Evolutionary conservation across 2,329 filamentous ascomycete genomes (phyloP).

Genomic region (Fusarium mexicanum): DNA sequence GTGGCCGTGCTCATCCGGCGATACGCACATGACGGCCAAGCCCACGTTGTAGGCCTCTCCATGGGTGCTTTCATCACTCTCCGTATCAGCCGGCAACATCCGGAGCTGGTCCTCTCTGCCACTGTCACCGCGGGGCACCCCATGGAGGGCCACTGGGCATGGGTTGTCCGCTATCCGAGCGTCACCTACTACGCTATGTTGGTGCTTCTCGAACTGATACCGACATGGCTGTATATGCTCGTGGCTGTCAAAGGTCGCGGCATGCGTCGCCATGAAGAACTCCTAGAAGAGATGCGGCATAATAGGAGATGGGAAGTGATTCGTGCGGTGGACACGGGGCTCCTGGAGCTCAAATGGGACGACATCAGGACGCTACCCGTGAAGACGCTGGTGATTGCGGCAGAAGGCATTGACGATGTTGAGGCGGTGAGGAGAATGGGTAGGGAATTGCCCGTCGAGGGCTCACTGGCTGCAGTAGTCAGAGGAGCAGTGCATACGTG

Average conservation of each 20-base stretch:
- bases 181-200: conserved; percentile 42
- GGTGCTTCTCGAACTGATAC: conserved; percentile 43
- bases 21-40: conserved; percentile 48
- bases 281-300: conserved; percentile 47
- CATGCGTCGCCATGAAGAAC: conserved; percentile 42
- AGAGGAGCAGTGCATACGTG: conserved; percentile 51
- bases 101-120: conserved; percentile 48
- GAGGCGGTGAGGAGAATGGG: conserved; percentile 45
- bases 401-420: conserved; percentile 47
- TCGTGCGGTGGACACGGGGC: conserved; percentile 38
- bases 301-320: conserved; percentile 46
- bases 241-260: conserved; percentile 40
- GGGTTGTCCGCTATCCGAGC: conserved; percentile 41
- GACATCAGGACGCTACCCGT: conserved; percentile 41
- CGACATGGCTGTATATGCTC: conserved; percentile 43
- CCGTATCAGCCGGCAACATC: conserved; percentile 47
- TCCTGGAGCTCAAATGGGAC: conserved; percentile 38
- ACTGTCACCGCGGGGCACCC: conserved; percentile 50
- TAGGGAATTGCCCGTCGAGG: conserved; percentile 37
- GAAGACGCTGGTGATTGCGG: conserved; percentile 45
- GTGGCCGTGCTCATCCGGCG: conserved; percentile 50
- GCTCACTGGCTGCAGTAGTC: conserved; percentile 46
- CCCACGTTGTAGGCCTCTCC: conserved; percentile 54
- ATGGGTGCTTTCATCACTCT: conserved; percentile 51
- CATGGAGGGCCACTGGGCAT: conserved; percentile 39